Evolutionary conservation across 1,139 yeast genomes (phyloP).

Genomic region (Protomyces inundatus): DNA sequence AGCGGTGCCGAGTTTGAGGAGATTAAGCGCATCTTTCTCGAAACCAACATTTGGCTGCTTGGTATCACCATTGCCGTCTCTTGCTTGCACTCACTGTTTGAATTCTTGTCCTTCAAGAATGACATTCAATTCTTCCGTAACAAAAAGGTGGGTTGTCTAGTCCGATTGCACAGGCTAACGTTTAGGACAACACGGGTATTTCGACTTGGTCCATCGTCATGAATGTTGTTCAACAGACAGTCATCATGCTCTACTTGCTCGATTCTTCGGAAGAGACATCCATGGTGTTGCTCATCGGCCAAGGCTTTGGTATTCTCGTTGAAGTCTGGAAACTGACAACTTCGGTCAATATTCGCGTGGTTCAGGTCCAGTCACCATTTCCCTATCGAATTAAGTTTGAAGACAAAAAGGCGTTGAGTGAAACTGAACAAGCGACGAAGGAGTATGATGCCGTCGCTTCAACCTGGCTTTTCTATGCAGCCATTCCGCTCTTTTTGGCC

Average conservation of each 20-base stretch:
- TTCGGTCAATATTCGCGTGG: conserved; percentile 38
- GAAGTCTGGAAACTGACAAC: conserved; percentile 46
- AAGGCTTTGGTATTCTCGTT: conserved; percentile 42
- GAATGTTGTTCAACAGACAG: conserved; percentile 42
- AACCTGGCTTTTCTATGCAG: conserved; percentile 41
- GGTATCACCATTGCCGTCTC: conserved; percentile 40
- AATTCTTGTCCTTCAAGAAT: conserved; percentile 43
- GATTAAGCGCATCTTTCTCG: conserved; percentile 40
- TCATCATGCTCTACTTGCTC: conserved; percentile 41
- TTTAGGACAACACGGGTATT: conserved; percentile 43
- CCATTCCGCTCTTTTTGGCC: conserved; percentile 41
- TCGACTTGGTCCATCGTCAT: conserved; percentile 43
- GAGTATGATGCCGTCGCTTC: conserved; percentile 44
- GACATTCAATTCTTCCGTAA: conserved; percentile 16
- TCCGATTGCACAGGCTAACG: conserved; percentile 42
- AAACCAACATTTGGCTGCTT: conserved; percentile 41
- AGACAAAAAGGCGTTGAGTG: conserved; percentile 41
- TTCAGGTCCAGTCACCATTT: conserved; percentile 28
- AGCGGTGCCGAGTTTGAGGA: conserved; percentile 40
- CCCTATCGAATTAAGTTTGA: conserved; percentile 35
- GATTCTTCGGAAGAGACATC: conserved; percentile 44
- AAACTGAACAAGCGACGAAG: conserved; percentile 42
- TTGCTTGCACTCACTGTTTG: conserved; percentile 41
- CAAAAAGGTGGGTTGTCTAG: not conserved
- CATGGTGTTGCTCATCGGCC: conserved; percentile 41